phyloP scores from a whole-genome alignment of 495 filamentous ascomycete species.

The Talaromyces trachyspermus region DNA sequence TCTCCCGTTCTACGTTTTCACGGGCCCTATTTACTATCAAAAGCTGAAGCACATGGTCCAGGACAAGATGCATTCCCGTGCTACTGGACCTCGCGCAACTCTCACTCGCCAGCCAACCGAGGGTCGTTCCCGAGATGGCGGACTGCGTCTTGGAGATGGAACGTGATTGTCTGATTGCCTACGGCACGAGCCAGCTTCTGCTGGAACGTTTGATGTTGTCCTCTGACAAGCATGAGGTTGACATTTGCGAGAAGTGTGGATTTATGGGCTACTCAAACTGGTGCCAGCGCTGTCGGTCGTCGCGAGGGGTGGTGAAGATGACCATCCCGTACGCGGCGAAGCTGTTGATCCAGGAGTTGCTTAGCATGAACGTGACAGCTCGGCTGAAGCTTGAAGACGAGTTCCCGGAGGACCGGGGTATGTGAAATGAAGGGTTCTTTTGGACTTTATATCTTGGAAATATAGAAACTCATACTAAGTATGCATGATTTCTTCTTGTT shows the following conservation, averaged over 20 bases:
- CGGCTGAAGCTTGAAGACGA: conserved; percentile 81
- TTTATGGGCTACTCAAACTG: conserved; percentile 91
- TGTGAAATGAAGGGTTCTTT: conserved; percentile 12
- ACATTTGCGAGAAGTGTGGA: conserved; percentile 87
- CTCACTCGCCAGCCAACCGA: conserved; percentile 95
- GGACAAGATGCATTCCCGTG: conserved; percentile 98
- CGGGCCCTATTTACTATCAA: conserved; percentile 98
- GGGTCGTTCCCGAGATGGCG: conserved; percentile 86
- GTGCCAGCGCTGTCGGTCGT: conserved; percentile 84
- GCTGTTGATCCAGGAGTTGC: conserved; percentile 88
- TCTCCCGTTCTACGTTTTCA: conserved; percentile 94
- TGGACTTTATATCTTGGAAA: too few relatives aligned
- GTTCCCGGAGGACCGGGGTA: conserved; percentile 57
- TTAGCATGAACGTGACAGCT: conserved; percentile 95
- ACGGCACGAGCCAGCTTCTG: conserved; percentile 85
- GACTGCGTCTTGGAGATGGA: conserved; percentile 95
- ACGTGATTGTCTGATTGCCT: conserved; percentile 92
- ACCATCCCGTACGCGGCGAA: conserved; percentile 99
- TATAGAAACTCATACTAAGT: too few relatives aligned
- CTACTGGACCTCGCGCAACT: conserved; percentile 80
- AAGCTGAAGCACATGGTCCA: conserved; percentile 99
- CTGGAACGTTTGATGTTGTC: conserved; percentile 92
- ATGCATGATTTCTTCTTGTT: neutral
- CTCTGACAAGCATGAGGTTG: conserved; percentile 80
- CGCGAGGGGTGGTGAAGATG: conserved; percentile 74